phyloP scores from a whole-genome alignment of 2,329 filamentous ascomycete species.

The Penicillium frequentans region DNA sequence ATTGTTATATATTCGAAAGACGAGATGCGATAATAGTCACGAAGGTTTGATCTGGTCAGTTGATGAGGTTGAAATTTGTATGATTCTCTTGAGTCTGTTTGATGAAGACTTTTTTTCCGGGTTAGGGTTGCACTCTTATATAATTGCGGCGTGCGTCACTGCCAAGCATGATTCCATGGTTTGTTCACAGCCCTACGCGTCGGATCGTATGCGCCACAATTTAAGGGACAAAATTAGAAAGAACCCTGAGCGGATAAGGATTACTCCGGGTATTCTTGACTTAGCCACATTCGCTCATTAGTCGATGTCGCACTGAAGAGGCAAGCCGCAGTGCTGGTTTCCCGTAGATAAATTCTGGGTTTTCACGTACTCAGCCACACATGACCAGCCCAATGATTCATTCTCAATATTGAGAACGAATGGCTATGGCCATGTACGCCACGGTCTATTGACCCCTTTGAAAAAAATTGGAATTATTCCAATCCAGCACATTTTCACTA shows the following conservation, averaged over 20 bases:
- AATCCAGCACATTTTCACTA: no score
- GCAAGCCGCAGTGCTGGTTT: neutral
- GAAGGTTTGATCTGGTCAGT: neutral
- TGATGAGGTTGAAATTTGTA: neutral
- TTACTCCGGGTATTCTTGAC: neutral
- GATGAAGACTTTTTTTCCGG: neutral
- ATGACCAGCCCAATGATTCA: no score
- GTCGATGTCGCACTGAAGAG: neutral
- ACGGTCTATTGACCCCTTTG: no score
- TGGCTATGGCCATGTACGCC: no score
- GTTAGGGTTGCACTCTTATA: neutral
- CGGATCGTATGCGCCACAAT: neutral
- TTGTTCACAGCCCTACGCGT: neutral
- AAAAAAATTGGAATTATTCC: no score
- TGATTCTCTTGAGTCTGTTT: neutral
- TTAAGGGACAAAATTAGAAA: neutral
- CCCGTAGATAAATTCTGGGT: neutral
- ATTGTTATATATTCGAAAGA: neutral
- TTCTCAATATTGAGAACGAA: no score
- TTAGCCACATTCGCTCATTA: neutral
- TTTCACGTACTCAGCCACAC: no score
- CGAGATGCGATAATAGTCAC: neutral
- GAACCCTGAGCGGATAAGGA: neutral
- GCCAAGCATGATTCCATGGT: neutral
- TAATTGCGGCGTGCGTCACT: neutral